Percentiles rank a stretch among this genome's conserved stretches.
These are phyloP conservation scores for Fulvia fulva DNA, from an alignment of 2,329 filamentous ascomycete species.

Conservation along the genomic window DNA sequence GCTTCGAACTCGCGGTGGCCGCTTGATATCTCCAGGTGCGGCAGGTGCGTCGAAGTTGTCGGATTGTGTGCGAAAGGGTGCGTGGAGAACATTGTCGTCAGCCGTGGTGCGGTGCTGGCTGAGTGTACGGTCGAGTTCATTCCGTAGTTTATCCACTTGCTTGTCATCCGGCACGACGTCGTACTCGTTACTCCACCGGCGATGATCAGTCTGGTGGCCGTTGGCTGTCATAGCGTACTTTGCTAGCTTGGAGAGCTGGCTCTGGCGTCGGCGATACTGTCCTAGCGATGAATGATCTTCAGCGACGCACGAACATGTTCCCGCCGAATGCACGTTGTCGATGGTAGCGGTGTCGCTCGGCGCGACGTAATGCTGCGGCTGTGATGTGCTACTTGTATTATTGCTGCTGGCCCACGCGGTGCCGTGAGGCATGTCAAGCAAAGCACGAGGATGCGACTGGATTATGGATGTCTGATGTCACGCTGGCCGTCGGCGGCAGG, in stretches of 20 bases:
- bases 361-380: neutral
- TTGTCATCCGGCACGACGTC: constrained; percentile 19
- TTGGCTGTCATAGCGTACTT: constrained; percentile 30
- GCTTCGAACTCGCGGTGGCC: constrained; percentile 12
- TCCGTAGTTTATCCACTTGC: constrained; percentile 29
- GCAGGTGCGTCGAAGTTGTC: constrained; percentile 4
- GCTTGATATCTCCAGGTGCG: constrained; percentile 7
- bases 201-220: constrained; percentile 17
- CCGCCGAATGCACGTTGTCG: constrained; percentile 27
- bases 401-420: neutral
- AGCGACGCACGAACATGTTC: constrained; percentile 29
- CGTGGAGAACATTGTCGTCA: constrained; percentile 2
- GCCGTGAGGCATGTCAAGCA: constrained; percentile 1
- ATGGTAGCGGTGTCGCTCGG: neutral
- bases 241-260: constrained; percentile 29
- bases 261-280: constrained; percentile 32
- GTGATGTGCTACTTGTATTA: neutral
- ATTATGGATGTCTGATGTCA: constrained; percentile 1
- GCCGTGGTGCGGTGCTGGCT: constrained; percentile 12
- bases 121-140: constrained; percentile 30
- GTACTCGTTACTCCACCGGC: constrained; percentile 19
- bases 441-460: neutral
- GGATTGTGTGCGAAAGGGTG: neutral
- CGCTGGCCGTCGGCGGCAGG: neutral
- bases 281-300: constrained; percentile 29